A percentile compares a stretch with the other conserved stretches of the same genome.
Evolutionary conservation across 768 basidiomycete genomes (phyloP).

Genomic region (Phylloporus scabripes): DNA sequence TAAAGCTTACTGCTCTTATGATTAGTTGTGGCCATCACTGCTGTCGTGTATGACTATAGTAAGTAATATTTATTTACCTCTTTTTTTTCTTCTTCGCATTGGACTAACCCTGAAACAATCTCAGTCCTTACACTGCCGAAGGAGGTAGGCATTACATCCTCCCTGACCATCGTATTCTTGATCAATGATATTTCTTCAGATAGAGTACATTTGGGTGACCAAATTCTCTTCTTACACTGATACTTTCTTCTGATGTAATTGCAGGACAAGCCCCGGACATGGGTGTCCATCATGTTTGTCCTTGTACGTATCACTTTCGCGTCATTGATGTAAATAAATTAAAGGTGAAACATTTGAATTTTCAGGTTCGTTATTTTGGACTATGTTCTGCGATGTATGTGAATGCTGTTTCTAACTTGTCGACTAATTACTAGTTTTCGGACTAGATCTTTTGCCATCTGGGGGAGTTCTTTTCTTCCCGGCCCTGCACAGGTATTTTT

Average conservation of each 20-base stretch:
- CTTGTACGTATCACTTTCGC: neutral
- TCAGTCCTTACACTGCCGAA: neutral
- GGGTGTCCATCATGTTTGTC: constrained; percentile 1
- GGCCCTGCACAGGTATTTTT: neutral
- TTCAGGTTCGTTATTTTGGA: neutral
- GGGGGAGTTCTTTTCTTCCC: neutral
- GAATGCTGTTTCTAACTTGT: neutral
- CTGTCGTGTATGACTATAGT: neutral
- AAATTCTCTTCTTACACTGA: too few relatives aligned
- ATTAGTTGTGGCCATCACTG: neutral
- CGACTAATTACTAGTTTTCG: neutral
- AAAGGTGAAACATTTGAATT: neutral
- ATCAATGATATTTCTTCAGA: neutral
- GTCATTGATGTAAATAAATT: neutral
- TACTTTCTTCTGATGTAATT: neutral
- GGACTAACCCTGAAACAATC: too few relatives aligned
- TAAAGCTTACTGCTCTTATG: neutral
- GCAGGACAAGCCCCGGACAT: neutral
- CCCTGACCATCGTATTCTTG: neutral
- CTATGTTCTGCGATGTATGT: neutral
- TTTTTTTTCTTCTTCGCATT: neutral
- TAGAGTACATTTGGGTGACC: neutral
- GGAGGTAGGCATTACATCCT: neutral
- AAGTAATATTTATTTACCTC: neutral
- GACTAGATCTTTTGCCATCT: neutral